Conservation (phyloP, 1,284 basidiomycete genomes). For the Boletus sp. region DNA sequence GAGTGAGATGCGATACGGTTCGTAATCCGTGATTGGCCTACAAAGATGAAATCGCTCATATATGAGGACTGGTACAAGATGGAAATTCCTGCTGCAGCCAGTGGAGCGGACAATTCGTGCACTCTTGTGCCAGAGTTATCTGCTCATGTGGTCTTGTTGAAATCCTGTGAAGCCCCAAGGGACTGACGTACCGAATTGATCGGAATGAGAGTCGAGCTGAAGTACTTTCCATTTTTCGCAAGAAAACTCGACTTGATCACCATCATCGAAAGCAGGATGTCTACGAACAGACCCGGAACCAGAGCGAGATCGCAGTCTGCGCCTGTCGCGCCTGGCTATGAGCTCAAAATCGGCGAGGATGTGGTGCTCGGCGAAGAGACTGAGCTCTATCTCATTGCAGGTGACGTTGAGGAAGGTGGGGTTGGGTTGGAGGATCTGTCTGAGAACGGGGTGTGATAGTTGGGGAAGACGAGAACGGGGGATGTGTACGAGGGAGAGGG, state of each 20-base stretch:
- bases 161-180: neutral
- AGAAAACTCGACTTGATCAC: conserved; percentile 64
- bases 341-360: conserved; percentile 59
- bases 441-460: conserved; percentile 61
- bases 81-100: conserved; percentile 77
- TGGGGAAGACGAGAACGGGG: conserved; percentile 61
- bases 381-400: conserved; percentile 73
- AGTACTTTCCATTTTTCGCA: conserved; percentile 72
- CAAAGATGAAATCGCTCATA: conserved; percentile 83
- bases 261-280: conserved; percentile 22
- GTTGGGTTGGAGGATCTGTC: conserved; percentile 63
- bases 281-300: conserved; percentile 37
- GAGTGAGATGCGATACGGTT: neutral
- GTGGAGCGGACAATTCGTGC: conserved; percentile 73
- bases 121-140: conserved; percentile 73
- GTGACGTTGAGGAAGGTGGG: conserved; percentile 72
- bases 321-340: conserved; percentile 58
- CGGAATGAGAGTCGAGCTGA: conserved; percentile 72
- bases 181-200: conserved; percentile 54
- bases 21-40: conserved; percentile 34
- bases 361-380: conserved; percentile 64
- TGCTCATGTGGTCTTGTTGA: conserved; percentile 26
- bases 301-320: conserved; percentile 41
- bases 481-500: conserved; percentile 69
- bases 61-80: conserved; percentile 86